These are phyloP conservation scores for Scheffersomyces illinoinensis DNA, from an alignment of 1,139 yeast species.

Conservation along the genomic window DNA sequence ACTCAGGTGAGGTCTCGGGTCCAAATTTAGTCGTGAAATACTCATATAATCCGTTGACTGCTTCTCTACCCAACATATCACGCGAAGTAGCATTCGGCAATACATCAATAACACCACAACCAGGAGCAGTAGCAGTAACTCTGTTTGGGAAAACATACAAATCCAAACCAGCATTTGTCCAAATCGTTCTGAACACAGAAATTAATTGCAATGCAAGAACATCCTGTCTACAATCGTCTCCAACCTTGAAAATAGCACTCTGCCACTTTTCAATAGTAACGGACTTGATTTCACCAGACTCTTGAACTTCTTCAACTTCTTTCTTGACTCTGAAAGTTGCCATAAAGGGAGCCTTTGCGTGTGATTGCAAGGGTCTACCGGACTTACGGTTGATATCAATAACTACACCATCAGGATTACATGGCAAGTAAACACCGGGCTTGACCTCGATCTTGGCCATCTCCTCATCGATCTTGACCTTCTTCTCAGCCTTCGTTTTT, in stretches of 20 bases:
- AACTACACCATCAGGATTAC: slow-evolving; percentile 95
- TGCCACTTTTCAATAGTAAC: slow-evolving; percentile 68
- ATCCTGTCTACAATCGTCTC: slow-evolving; percentile 99
- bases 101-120: slow-evolving; percentile 98
- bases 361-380: slow-evolving; percentile 96
- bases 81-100: slow-evolving; percentile 92
- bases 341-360: slow-evolving; percentile 98
- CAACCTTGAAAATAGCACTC: slow-evolving; percentile 97
- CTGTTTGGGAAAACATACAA: slow-evolving; percentile 89
- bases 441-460: slow-evolving; percentile 78
- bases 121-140: slow-evolving; percentile 98
- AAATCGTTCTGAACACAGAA: slow-evolving; percentile 87
- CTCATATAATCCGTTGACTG: slow-evolving; percentile 94
- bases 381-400: slow-evolving; percentile 89
- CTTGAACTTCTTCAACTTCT: slow-evolving; percentile 46
- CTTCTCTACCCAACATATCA: slow-evolving; percentile 98
- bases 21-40: slow-evolving; percentile 93
- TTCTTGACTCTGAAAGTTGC: slow-evolving; percentile 87
- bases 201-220: slow-evolving; percentile 90
- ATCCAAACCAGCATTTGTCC: slow-evolving; percentile 86
- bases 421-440: slow-evolving; percentile 89
- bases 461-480: slow-evolving; percentile 93
- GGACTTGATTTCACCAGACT: slow-evolving; percentile 37
- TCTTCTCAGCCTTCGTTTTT: slow-evolving; percentile 94
- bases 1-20: slow-evolving; percentile 85